A percentile compares a stretch with the other conserved stretches of the same genome.
Evolutionary conservation across 2,329 filamentous ascomycete species (phyloP).

Genomic region (Fusarium tricinctum): DNA sequence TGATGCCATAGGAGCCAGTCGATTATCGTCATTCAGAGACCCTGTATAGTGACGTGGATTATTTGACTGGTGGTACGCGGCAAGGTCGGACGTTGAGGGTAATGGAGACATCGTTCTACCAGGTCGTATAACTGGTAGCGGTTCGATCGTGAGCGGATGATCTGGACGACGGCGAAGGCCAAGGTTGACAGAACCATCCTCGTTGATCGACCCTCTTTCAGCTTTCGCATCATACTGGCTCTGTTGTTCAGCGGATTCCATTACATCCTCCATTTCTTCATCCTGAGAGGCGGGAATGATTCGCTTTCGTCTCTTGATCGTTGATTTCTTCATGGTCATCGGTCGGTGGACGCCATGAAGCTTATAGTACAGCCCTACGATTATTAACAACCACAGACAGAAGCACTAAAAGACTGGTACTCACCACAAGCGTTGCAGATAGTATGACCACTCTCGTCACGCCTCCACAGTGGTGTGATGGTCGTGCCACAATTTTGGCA

Average conservation of each 20-base stretch:
- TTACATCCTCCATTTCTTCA: conserved; percentile 64
- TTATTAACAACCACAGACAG: conserved; percentile 24
- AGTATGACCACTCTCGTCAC: conserved; percentile 93
- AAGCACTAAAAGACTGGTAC: conserved; percentile 53
- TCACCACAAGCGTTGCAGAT: conserved; percentile 98
- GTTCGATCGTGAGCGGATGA: conserved; percentile 62
- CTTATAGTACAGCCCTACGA: conserved; percentile 90
- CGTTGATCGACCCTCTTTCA: conserved; percentile 71
- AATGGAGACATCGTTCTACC: conserved; percentile 62
- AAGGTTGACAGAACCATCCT: conserved; percentile 75
- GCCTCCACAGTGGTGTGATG: conserved; percentile 94
- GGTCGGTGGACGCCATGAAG: conserved; percentile 93
- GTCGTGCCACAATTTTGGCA: conserved; percentile 98
- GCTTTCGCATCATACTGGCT: conserved; percentile 55
- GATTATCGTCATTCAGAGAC: conserved; percentile 68
- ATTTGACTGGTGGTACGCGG: conserved; percentile 65
- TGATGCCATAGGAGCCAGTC: conserved; percentile 68
- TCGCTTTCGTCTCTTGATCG: conserved; percentile 95
- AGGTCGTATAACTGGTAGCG: conserved; percentile 60
- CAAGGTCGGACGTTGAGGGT: conserved; percentile 60
- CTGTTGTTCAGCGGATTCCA: conserved; percentile 59
- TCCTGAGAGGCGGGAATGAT: conserved; percentile 83
- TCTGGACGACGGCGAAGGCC: conserved; percentile 67
- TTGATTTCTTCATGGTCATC: conserved; percentile 98
- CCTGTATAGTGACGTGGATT: conserved; percentile 56